Base-by-base conservation (phyloP, 352 stramenopile species). In the Globisporangium iwayamae region DNA sequence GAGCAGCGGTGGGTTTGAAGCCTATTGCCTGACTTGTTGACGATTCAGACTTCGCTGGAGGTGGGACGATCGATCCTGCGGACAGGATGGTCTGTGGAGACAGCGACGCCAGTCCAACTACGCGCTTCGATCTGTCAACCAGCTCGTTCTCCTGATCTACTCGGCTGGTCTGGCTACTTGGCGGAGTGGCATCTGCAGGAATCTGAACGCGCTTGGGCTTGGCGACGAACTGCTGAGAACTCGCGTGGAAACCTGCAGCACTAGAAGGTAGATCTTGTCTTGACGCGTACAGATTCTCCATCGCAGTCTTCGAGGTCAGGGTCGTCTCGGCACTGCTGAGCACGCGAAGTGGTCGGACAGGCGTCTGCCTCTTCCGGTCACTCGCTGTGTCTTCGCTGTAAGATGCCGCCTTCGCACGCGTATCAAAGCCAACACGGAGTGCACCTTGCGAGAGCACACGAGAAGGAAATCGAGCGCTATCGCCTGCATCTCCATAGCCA, bases 191-290 rank as follows among this genome's bases (percentile, higher is more conserved):
- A 47, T 79, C 72, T 9, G 55, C 51, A 59, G 60, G 34, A 56
- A 64, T 62, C 56, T 85, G 76, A 39, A 85, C 60, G 54, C 76
- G 76, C 56, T 81, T 74, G 18, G 71, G 70, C 57, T 75, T 81
- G 14, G 28, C 16, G 5, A 41, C 60, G 0, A 60, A 58, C 28
- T 75, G 70, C 25, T 75, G 70, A 6, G 56, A 36, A 32, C 69
- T 81, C 14, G 67, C 72, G 47, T 85, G 72, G 46, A 74, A 79
- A 25, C 61, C 62, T 22, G 71, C 65, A 38, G 38, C 30, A 6
- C 46, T 74, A 2, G 71, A 74, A 32, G 55, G 46, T 20, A 52
- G 18, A 10, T 76, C 75, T 36, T 77, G 64, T 34, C 73, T 54
- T 22, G 56, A 69, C 0, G 72, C 47, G 36, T 72, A 68, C 11